Evolutionary conservation across 2,329 filamentous ascomycete genomes (phyloP), one percentile per base, ranked within the genome.

Genomic region (Nigrograna mackinnonii): DNA sequence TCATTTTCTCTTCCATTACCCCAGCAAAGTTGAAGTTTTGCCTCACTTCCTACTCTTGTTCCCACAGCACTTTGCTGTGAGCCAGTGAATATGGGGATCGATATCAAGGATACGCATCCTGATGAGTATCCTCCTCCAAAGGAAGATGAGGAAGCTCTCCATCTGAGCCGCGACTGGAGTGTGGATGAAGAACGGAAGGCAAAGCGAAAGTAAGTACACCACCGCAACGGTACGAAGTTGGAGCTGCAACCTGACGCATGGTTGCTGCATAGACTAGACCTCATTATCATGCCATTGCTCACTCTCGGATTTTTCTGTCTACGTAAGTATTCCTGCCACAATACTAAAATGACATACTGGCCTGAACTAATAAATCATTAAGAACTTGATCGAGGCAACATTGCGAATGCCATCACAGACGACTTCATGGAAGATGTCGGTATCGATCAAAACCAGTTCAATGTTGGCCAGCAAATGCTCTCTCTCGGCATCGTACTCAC

Each of bases 401-500:
- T 74, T 36, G 44, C 54, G 11, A 60, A 63, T 14, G 59, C 59
- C 14, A 46, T 63, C 16, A 58, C 58, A 3, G 59, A 63, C 37
- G 49, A 52, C 21, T 53, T 63, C 36, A 55, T 56, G 41, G 50
- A 53, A 36, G 57, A 62, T 38, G 34, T 63, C 6, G 39, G 40
- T 17, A 57, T 62, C 26, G 47, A 41, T 1, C 55, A 57, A 30
- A 44, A 55, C 37, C 46, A 61, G n/a, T 58, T 59, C 51, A 63
- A 62, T 32, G 44, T 60, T 17, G 59, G 59, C 9, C 52, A 68
- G 34, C 66, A 68, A 5, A 64, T 86, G 12, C 91, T 92, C 73
- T 91, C 89, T 67, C 79, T 80, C 14, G 91, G 89, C 64, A 95
- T 95, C 71, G 91, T 95, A 12, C 50, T 60, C 5, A 66, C 68